Evolutionary conservation across 345 rosid genomes (phyloP), one percentile per base, ranked within the genome.

Genomic region (Murraya koenigii): DNA sequence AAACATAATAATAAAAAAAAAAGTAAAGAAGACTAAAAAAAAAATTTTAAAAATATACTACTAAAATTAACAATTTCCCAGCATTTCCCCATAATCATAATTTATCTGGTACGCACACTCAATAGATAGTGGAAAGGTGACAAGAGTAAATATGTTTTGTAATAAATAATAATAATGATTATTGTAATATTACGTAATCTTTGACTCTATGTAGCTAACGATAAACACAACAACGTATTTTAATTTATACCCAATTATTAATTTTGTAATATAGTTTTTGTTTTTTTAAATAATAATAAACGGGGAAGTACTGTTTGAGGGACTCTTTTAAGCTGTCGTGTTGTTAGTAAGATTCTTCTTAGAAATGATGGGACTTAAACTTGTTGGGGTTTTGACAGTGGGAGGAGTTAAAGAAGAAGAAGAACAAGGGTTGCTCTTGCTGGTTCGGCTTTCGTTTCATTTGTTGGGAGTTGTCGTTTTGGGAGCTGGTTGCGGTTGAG

Each of bases 241-340:
- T 32, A 44, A 44, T 44, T 44, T 3, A 44, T 63, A 32, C 0
- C 20, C 32, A 30, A 30, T 11, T 7, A 19, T 19, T 39, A 69
- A 47, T 65, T 2, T 28, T 70, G 35, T 20, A 66, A 20, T 10
- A 7, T 25, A 59, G 55, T 3, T 33, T 28, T 19, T 19, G 2
- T 52, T 65, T 64, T 30, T 28, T 32, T 3, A 60, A 64, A 17
- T 30, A 38, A 60, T 32, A 32, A 14, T 56, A 56, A 32, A 64
- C 35, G 52, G 60, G 55, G 69, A 14, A 47, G 78, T n/a, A 77
- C 77, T 44, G 84, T 61, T 67, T 74, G 74, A 49, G 80, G 49
- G 83, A 72, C 77, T 80, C 81, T 84, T 85, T 90, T 86, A 85
- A 90, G 82, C 75, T 77, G 88, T 80, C 76, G 74, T 78, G 82